These are phyloP conservation scores for Rhodotorula sp. DNA, from an alignment of 1,284 basidiomycete genomes.

Conservation along the genomic window DNA sequence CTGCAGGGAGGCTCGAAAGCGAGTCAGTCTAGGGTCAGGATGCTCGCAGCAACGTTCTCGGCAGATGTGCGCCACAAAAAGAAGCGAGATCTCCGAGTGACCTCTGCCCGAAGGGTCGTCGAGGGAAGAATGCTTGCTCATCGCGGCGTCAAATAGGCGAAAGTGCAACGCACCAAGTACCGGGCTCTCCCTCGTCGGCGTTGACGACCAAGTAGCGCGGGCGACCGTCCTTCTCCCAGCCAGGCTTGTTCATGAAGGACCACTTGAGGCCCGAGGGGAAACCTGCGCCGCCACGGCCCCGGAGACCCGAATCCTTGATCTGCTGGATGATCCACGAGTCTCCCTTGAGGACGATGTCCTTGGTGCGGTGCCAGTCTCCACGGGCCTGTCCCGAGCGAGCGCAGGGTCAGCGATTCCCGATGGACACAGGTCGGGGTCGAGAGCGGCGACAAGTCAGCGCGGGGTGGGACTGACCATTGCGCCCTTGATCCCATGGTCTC, in stretches of 20 bases:
- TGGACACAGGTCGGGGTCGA: background rate
- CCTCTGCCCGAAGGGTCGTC: background rate
- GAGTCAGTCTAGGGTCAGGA: background rate
- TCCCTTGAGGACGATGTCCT: constrained; percentile 91
- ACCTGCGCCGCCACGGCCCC: constrained; percentile 94
- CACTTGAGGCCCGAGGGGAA: constrained; percentile 98
- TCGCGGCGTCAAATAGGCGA: background rate
- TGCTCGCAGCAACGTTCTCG: no score
- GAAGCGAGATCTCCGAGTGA: background rate
- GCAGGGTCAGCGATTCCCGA: no score
- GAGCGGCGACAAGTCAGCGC: background rate
- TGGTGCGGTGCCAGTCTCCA: constrained; percentile 97
- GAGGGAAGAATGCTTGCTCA: background rate
- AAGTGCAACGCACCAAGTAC: constrained; percentile 65
- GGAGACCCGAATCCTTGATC: constrained; percentile 89
- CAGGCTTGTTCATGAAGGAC: constrained; percentile 90
- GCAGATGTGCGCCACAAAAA: no score
- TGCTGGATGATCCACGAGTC: constrained; percentile 94
- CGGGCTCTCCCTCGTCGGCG: constrained; percentile 97
- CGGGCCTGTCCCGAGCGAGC: constrained; percentile 60
- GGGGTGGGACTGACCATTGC: constrained; percentile 60
- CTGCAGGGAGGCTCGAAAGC: background rate
- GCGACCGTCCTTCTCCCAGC: constrained; percentile 90
- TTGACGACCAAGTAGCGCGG: constrained; percentile 97
- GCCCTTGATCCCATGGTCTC: constrained; percentile 86